Percentiles rank a stretch among this genome's conserved stretches.
These are phyloP conservation scores for Trichoderma gamsii DNA, from an alignment of 495 filamentous ascomycete genomes.

Conservation along the genomic window DNA sequence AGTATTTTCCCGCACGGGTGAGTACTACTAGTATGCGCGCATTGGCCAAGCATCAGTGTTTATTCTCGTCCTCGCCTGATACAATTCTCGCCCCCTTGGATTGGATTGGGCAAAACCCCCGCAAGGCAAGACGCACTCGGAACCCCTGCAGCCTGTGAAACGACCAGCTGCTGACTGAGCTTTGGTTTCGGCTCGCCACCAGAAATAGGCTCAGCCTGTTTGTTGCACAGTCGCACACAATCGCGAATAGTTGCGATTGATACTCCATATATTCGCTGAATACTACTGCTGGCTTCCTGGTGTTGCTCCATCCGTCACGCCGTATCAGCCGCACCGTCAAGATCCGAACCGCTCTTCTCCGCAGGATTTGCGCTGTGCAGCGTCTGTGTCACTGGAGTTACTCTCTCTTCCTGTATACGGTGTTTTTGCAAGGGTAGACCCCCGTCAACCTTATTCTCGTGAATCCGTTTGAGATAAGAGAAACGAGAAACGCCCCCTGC, in stretches of 20 bases:
- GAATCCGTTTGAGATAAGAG: background rate
- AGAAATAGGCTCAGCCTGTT: background rate
- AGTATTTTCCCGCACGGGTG: background rate
- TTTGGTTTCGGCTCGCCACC: background rate
- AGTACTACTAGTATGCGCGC: too few relatives aligned
- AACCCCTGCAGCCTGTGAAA: background rate
- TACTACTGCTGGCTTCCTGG: too few relatives aligned
- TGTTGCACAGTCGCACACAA: background rate
- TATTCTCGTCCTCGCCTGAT: background rate
- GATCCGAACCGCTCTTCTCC: background rate
- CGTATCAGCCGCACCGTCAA: background rate
- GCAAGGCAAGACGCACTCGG: background rate
- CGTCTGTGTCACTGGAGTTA: background rate
- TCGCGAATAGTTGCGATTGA: background rate
- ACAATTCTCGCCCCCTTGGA: background rate
- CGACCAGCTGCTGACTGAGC: background rate
- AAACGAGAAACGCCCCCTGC: background rate
- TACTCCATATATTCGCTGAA: background rate
- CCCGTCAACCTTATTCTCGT: conserved; percentile 6
- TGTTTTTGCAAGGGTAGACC: background rate
- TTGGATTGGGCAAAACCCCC: background rate
- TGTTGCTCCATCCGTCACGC: background rate
- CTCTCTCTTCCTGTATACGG: background rate
- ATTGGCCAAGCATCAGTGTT: background rate
- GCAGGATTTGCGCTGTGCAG: too few relatives aligned